phyloP scores from a whole-genome alignment of 2,329 filamentous ascomycete species.

The Trichoderma sp. region DNA sequence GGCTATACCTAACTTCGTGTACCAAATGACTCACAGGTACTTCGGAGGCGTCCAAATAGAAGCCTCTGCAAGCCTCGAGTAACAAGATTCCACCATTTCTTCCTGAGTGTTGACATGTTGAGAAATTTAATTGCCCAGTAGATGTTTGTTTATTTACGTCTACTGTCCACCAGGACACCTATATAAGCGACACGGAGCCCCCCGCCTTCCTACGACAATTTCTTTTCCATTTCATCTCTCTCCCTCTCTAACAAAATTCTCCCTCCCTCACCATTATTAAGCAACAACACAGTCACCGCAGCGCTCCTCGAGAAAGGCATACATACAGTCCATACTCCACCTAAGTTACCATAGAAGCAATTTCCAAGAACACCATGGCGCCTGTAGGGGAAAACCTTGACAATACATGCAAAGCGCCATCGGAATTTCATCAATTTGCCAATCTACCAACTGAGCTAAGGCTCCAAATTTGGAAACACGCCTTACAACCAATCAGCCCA shows the following conservation, averaged over 20 bases:
- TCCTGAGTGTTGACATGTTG: not conserved
- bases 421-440: not conserved
- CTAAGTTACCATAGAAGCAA: not conserved
- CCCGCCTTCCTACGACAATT: no score
- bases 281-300: not conserved
- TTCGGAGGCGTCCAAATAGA: not conserved
- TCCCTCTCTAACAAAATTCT: no score
- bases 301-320: not conserved
- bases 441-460: not conserved
- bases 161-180: no score
- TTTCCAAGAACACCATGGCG: not conserved
- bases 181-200: no score
- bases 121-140: not conserved
- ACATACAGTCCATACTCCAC: not conserved
- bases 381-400: not conserved
- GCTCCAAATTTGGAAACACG: conserved; percentile 21
- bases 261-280: not conserved
- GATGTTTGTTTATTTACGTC: no score
- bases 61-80: not conserved
- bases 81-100: not conserved
- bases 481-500: not conserved
- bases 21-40: not conserved
- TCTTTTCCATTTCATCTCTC: no score
- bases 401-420: not conserved
- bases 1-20: not conserved